A percentile compares a stretch with the other conserved stretches of the same genome.
phyloP scores from a whole-genome alignment of 2,329 filamentous ascomycete species.

The Beauveria sp. region DNA sequence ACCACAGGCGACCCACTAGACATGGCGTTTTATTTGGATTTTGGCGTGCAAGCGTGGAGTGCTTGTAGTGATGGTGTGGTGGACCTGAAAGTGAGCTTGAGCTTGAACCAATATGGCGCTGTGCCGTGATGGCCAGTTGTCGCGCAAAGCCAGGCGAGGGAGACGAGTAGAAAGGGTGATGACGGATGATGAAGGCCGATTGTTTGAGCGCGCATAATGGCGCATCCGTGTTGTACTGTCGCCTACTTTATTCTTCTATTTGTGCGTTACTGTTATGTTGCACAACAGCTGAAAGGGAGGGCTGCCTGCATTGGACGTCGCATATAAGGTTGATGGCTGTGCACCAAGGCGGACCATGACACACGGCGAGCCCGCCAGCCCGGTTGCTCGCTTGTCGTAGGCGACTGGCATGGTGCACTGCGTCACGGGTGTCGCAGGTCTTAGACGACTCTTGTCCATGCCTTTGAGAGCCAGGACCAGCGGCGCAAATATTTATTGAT shows the following conservation, averaged over 20 bases:
- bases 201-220: background rate
- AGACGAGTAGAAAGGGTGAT: background rate
- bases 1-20: conserved; percentile 5
- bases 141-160: background rate
- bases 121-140: background rate
- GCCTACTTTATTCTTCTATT: background rate
- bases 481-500: background rate
- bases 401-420: background rate
- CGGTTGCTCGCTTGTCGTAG: background rate
- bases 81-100: conserved; percentile 8
- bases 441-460: background rate
- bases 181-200: background rate
- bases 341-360: background rate
- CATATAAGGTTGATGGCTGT: conserved; percentile 1
- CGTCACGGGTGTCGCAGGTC: background rate
- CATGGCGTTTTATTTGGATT: conserved; percentile 10
- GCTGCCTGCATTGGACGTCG: background rate
- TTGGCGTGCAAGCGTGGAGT: background rate
- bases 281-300: background rate
- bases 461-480: no score
- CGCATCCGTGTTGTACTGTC: background rate
- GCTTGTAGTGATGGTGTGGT: conserved; percentile 7
- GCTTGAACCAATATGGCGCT: conserved; percentile 4
- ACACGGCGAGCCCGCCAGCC: background rate
- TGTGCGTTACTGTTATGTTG: background rate